Evolutionary conservation across 164 flowering plant species (phyloP), one percentile per base, ranked within the genome.

Genomic region (Nymphaea colorata): DNA sequence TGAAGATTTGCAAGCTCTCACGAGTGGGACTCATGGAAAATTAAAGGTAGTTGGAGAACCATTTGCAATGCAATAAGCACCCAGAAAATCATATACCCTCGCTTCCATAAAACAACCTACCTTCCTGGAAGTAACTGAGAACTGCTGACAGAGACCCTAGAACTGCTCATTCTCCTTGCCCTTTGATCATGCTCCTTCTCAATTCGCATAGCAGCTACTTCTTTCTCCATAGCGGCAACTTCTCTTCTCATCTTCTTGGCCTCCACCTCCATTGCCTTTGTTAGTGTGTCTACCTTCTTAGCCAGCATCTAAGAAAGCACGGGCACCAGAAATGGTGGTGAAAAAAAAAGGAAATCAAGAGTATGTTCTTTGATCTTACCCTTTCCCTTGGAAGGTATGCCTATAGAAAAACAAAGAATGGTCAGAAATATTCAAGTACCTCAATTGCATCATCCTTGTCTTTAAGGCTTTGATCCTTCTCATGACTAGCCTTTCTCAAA

Each of bases 371-470:
- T 66, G 55, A 76, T 67, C 74, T 8, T 42, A 53, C 36, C 36
- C 36, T 25, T 25, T 25, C 36, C 36, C 36, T 25, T 25, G 36
- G 36, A 25, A 25, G 36, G 36, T 25, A 25, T 25, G 36, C 36
- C 36, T 25, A 25, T 25, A 25, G 36, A 25, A 25, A 25, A 25
- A 25, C 1, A 25, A 25, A 25, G 36, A 25, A 25, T 1, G 36
- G 36, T 25, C 36, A 25, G 36, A 25, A 25, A 25, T 25, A 25
- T 25, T 25, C 36, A 25, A 25, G 36, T 25, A 94, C 98, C 96
- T 94, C 98, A 76, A 91, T 91, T 18, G 95, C 96, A 76, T 94
- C 97, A 82, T 94, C 97, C 82, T 94, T 91, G 72, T 94, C 96
- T 79, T 91, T 94, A 59, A 91, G 93, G 80, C 98, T 85, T 78